Evolutionary conservation across 257 asterid species (phyloP).

Genomic region (Ballota nigra): DNA sequence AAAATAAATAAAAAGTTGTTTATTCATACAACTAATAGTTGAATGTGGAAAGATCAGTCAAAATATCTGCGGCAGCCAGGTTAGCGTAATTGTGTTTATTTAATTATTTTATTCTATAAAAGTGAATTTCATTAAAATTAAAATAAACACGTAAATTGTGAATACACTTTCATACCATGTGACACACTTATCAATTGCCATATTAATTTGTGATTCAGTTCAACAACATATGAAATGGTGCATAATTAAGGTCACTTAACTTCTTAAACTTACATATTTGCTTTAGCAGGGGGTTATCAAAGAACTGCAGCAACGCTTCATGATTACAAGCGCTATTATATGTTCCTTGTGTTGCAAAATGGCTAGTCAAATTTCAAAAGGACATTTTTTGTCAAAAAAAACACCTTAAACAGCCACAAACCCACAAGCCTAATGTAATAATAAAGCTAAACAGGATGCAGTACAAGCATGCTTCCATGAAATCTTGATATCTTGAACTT

Average conservation of each 20-base stretch:
- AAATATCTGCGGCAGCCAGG: neutral
- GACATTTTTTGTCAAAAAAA: neutral
- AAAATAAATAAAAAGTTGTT: neutral
- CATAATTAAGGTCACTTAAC: neutral
- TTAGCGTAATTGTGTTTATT: neutral
- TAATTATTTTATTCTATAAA: no score
- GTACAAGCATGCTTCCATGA: neutral
- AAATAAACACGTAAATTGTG: no score
- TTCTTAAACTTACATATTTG: neutral
- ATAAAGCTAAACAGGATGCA: neutral
- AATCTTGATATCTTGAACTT: neutral
- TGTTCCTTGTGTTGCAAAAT: neutral
- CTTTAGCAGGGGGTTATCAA: conserved; percentile 13
- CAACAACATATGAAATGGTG: neutral
- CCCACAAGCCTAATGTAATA: neutral
- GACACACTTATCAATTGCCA: neutral
- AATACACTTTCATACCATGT: no score
- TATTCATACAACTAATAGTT: neutral
- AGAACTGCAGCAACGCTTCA: neutral
- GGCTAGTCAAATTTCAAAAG: neutral
- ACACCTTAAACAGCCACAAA: conserved; percentile 4
- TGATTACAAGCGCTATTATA: neutral
- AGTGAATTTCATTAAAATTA: no score
- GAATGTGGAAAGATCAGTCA: neutral
- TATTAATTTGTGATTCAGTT: neutral